These are phyloP conservation scores for Penicillium nordicum DNA, from an alignment of 2,329 filamentous ascomycete genomes.

Conservation along the genomic window DNA sequence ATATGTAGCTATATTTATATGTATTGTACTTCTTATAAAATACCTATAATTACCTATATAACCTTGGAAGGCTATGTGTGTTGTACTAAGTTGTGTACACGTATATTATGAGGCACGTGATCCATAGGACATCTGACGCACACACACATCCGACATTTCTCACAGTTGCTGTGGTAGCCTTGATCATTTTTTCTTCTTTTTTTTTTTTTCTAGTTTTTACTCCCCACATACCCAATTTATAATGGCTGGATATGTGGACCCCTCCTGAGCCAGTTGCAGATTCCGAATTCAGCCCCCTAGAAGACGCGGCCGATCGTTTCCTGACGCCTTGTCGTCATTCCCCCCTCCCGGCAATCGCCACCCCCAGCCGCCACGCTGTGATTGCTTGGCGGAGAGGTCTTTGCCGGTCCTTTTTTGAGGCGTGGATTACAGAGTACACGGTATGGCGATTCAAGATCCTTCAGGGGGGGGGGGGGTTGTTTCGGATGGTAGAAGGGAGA, in stretches of 20 bases:
- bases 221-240: slow-evolving; percentile 11
- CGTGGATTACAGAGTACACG: neutral
- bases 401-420: neutral
- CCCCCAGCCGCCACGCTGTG: slow-evolving; percentile 5
- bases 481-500: slow-evolving; percentile 9
- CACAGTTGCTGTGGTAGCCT: slow-evolving; percentile 1
- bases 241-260: slow-evolving; percentile 4
- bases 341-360: slow-evolving; percentile 7
- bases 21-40: neutral
- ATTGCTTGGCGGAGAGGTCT: neutral
- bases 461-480: neutral
- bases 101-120: neutral
- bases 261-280: slow-evolving; percentile 2
- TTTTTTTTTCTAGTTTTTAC: neutral
- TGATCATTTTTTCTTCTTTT: neutral
- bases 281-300: slow-evolving; percentile 14
- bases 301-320: slow-evolving; percentile 16
- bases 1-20: neutral
- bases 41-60: no score
- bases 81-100: neutral
- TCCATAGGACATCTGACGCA: neutral
- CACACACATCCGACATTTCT: neutral
- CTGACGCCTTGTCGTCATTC: slow-evolving; percentile 18
- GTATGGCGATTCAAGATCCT: neutral
- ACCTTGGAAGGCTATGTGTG: neutral